Evolutionary conservation across 2,329 filamentous ascomycete species (phyloP).

Genomic region (Rhynchosporium secalis): DNA sequence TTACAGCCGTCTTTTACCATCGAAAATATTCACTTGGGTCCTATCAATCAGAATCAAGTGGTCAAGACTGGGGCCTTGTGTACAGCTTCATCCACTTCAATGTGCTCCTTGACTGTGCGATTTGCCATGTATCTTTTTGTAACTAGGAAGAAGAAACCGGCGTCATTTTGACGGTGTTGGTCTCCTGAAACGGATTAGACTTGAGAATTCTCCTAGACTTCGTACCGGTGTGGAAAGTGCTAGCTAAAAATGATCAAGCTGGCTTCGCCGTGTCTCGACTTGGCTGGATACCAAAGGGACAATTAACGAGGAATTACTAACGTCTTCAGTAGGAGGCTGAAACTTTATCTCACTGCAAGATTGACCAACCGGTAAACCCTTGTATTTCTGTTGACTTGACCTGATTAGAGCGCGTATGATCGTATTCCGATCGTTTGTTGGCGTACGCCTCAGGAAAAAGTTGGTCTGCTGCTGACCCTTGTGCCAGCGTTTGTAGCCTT

Average conservation of each 20-base stretch:
- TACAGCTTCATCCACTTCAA: slow-evolving; percentile 5
- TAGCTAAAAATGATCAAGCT: slow-evolving; percentile 15
- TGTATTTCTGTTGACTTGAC: slow-evolving; percentile 1
- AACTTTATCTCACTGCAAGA: background rate
- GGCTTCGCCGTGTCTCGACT: background rate
- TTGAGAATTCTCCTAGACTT: slow-evolving; percentile 3
- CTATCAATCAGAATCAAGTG: background rate
- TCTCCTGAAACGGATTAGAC: slow-evolving; percentile 5
- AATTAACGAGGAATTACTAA: background rate
- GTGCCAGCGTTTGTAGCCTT: background rate
- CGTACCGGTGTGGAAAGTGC: slow-evolving; percentile 12
- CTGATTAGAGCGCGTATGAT: background rate
- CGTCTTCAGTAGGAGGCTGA: slow-evolving; percentile 1
- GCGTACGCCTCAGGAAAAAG: background rate
- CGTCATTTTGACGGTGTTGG: slow-evolving; percentile 5
- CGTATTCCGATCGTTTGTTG: background rate
- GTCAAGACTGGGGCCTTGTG: background rate
- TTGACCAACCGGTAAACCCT: background rate
- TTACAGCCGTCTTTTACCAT: background rate
- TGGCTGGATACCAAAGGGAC: background rate
- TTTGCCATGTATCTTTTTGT: slow-evolving; percentile 1
- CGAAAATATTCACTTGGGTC: background rate
- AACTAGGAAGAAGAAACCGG: slow-evolving; percentile 9
- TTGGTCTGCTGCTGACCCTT: background rate
- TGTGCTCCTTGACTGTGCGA: background rate